Evolutionary conservation across 495 filamentous ascomycete genomes (phyloP), one percentile per base, ranked within the genome.

Genomic region (Podospora conica): DNA sequence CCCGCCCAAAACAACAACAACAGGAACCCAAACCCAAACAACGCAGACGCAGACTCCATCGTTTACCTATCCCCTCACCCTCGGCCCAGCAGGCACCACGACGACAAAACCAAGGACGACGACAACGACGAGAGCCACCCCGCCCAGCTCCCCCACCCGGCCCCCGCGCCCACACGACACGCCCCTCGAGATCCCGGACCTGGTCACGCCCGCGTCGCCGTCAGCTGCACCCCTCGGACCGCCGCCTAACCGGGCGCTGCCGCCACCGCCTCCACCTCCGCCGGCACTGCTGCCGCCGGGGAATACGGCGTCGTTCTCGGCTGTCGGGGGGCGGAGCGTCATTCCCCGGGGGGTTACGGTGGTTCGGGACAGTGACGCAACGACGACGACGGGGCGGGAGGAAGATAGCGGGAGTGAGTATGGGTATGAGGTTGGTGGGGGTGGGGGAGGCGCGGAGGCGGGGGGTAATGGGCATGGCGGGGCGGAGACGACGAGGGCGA

Each of bases 161-260:
- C 73, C 75, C 10, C 66, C 73, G 8, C 68, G 76, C 8, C 72
- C 73, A n/a, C 76, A 75, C 29, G 74, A 78, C 24, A 61, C 53
- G 3, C 67, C 69, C 20, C 58, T 76, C 9, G 71, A 78, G 63
- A 75, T 76, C 8, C 74, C 76, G 0, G 72, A 76, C 20, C 56
- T 71, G 11, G 68, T 74, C 23, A 71, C 70, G 9, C 74, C 77
- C 3, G 33, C 62, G n/a, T 64, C 57, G n/a, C 48, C 65, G 0
- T n/a, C 58, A 71, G 29, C 1, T 25, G 23, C 54, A 20, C 40
- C 65, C 6, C 21, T 69, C 0, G 64, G 61, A 2, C 68, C 73
- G 9, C 71, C 69, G 15, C 61, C 70, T 11, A 75, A 62, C 21
- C 71, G 71, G 11, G 68, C 71, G 20, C 57, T 66, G 4, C 69